phyloP scores from a whole-genome alignment of 2,329 filamentous ascomycete species.

The Metarhizium brunneum region DNA sequence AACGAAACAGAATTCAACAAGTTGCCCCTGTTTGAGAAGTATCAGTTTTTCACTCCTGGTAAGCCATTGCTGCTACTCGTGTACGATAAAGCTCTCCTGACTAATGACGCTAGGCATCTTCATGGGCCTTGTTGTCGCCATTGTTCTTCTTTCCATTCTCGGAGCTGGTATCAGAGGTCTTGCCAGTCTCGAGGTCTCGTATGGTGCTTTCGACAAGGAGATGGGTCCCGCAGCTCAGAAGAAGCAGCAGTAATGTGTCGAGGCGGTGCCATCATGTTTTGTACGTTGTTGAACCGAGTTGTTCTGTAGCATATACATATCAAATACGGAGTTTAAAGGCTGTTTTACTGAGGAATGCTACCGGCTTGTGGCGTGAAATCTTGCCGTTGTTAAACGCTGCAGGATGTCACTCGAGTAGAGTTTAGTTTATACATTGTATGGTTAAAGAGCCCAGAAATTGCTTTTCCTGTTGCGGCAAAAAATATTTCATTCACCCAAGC shows the following conservation, averaged over 20 bases:
- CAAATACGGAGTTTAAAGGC: conserved; percentile 11
- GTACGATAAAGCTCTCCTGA: conserved; percentile 5
- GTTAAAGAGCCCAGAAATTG: neutral
- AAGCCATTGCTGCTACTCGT: conserved; percentile 8
- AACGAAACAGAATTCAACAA: conserved; percentile 32
- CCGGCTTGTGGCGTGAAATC: neutral
- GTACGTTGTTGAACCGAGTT: neutral
- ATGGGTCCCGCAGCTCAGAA: conserved; percentile 84
- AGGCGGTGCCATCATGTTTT: neutral
- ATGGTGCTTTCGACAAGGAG: conserved; percentile 94
- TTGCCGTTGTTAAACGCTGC: neutral
- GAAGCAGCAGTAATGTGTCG: conserved; percentile 41
- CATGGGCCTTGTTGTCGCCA: conserved; percentile 65
- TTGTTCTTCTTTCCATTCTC: conserved; percentile 69
- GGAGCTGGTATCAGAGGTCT: conserved; percentile 71
- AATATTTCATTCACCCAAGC: neutral
- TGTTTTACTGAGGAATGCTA: neutral
- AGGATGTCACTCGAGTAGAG: neutral
- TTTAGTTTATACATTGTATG: neutral
- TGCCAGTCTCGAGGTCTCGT: conserved; percentile 75
- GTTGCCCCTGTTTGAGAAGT: conserved; percentile 72
- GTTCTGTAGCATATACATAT: conserved; percentile 9
- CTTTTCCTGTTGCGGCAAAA: neutral
- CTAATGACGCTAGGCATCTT: conserved; percentile 60
- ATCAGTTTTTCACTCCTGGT: conserved; percentile 91